Evolutionary conservation across 306 rosid species (phyloP).

Genomic region (Acmispon strigosus): DNA sequence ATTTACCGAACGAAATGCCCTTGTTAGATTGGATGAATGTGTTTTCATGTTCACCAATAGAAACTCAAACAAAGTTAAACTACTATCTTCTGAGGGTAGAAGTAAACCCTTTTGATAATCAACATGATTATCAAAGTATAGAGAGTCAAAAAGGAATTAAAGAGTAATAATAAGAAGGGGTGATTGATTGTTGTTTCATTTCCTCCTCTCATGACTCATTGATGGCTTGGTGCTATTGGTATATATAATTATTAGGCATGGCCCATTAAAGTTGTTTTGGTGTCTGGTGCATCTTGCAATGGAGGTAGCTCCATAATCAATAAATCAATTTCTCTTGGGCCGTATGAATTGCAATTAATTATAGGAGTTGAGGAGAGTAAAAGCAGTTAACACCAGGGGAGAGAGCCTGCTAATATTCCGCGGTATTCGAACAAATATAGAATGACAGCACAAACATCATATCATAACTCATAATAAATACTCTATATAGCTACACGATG

Average conservation of each 20-base stretch:
- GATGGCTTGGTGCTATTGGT: slow-evolving; percentile 18
- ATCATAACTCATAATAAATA: neutral
- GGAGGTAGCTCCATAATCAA: slow-evolving; percentile 34
- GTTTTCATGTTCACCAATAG: too few relatives aligned
- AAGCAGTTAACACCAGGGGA: slow-evolving; percentile 25
- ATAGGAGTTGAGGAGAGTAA: slow-evolving; percentile 15
- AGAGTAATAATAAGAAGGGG: slow-evolving; percentile 5
- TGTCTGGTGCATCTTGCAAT: slow-evolving; percentile 24
- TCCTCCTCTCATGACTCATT: slow-evolving; percentile 17
- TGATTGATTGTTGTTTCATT: neutral
- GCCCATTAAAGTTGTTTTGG: slow-evolving; percentile 29
- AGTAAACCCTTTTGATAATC: neutral
- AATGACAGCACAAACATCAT: slow-evolving; percentile 16
- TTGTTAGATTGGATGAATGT: too few relatives aligned
- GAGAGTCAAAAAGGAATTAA: slow-evolving; percentile 32
- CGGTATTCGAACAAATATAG: neutral
- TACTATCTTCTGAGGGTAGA: too few relatives aligned
- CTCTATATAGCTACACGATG: neutral
- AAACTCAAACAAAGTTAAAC: too few relatives aligned
- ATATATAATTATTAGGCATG: slow-evolving; percentile 34
- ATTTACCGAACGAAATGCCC: too few relatives aligned
- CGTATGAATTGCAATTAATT: slow-evolving; percentile 29
- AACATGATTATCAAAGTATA: neutral
- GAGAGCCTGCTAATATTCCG: slow-evolving; percentile 6
- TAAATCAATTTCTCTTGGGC: slow-evolving; percentile 9